Conservation (phyloP, 345 rosid species). For the Corchorus olitorius region DNA sequence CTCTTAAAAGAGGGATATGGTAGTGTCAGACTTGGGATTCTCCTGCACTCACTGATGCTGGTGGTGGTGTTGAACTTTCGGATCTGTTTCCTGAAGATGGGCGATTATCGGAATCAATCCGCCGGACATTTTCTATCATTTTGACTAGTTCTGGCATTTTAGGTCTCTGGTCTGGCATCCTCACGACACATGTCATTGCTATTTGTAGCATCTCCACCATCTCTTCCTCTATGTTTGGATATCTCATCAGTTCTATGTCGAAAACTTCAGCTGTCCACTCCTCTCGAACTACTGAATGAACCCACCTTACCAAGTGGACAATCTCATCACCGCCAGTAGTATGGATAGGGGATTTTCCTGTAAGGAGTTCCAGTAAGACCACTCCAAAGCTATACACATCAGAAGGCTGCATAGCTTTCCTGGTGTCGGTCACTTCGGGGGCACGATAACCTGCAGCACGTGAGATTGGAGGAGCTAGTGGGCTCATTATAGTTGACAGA, state of each 20-base stretch:
- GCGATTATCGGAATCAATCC: constrained; percentile 40
- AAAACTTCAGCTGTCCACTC: constrained; percentile 99
- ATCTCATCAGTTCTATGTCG: constrained; percentile 85
- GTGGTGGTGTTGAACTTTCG: constrained; percentile 54
- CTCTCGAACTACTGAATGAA: constrained; percentile 93
- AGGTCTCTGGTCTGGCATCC: constrained; percentile 86
- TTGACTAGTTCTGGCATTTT: constrained; percentile 75
- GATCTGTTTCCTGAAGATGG: constrained; percentile 52
- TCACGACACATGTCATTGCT: constrained; percentile 85
- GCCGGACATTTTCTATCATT: constrained; percentile 71
- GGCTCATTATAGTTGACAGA: constrained; percentile 70
- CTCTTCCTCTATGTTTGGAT: constrained; percentile 95
- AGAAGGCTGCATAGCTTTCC: constrained; percentile 85
- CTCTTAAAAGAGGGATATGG: neutral
- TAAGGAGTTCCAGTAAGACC: constrained; percentile 85
- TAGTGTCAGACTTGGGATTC: constrained; percentile 24
- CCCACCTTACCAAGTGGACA: constrained; percentile 95
- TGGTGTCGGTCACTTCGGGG: constrained; percentile 89
- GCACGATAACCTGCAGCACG: constrained; percentile 96
- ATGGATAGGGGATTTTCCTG: constrained; percentile 90
- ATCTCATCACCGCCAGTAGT: constrained; percentile 84
- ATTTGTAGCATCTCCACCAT: constrained; percentile 98
- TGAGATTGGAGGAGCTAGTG: constrained; percentile 73
- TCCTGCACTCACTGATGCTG: constrained; percentile 29
- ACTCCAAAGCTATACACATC: constrained; percentile 98